These are phyloP conservation scores for Brassica juncea DNA, from an alignment of 345 rosid genomes.

Conservation along the genomic window DNA sequence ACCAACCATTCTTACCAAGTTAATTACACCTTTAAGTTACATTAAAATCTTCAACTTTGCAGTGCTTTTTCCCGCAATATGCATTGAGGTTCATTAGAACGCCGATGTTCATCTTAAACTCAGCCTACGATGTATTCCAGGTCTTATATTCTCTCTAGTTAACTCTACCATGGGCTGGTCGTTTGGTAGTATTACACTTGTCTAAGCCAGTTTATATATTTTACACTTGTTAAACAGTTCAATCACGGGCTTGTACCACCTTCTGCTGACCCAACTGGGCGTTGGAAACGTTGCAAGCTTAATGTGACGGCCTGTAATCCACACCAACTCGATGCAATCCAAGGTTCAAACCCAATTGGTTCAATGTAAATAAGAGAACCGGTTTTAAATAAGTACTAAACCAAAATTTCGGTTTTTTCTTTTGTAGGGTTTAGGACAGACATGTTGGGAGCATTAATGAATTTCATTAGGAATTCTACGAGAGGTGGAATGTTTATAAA, in stretches of 20 bases:
- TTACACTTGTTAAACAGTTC: conserved; percentile 47
- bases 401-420: neutral
- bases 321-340: conserved; percentile 57
- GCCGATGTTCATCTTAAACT: conserved; percentile 78
- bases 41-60: conserved; percentile 21
- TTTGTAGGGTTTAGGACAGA: conserved; percentile 68
- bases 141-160: conserved; percentile 30
- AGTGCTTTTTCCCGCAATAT: conserved; percentile 95
- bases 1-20: neutral
- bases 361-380: neutral
- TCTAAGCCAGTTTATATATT: neutral
- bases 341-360: conserved; percentile 47
- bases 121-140: conserved; percentile 93
- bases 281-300: conserved; percentile 76
- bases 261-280: conserved; percentile 63
- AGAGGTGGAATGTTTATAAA: conserved; percentile 84
- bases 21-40: neutral
- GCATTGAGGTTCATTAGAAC: conserved; percentile 58
- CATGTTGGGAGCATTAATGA: conserved; percentile 59
- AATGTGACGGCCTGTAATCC: conserved; percentile 56
- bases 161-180: neutral
- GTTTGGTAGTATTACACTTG: neutral
- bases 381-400: neutral
- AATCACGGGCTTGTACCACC: conserved; percentile 83
- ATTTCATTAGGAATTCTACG: conserved; percentile 46